Evolutionary conservation across 176 grass and related monocot genomes (phyloP), one percentile per base, ranked within the genome.

Genomic region (Guadua angustifolia): DNA sequence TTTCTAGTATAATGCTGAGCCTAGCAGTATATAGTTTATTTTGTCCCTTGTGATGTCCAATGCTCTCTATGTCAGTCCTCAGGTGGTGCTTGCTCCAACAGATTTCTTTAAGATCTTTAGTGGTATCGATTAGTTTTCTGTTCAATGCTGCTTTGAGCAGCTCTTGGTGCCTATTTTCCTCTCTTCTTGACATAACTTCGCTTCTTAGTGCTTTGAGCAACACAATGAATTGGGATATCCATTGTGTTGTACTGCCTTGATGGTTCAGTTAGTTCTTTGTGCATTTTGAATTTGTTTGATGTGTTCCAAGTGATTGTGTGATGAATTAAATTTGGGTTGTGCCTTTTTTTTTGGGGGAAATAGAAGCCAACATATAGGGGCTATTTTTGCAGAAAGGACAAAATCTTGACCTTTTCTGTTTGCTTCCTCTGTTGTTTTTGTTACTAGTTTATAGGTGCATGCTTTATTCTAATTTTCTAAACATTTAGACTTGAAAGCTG

Each of bases 41-140:
- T 9, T 58, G 14, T 42, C 21, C 50, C 14, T 60, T 33, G 15
- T 26, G 25, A 26, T 2, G 3, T 57, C 25, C 82, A 67, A 9
- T 44, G 57, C 56, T 77, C 49, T 46, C 63, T 66, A 0, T 57
- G 11, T 76, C 18, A 68, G 19, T 49, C 74, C 44, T 21, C 29
- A 7, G 59, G 65, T 43, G 29, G n/a, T 70, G 19, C 22, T 78
- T 71, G 39, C 8, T 44, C 52, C 19, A 44, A 62, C 16, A 69
- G 39, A 57, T 42, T 25, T 45, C 40, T 64, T 64, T 86, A 33
- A 73, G 14, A 53, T 76, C 9, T 65, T 66, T 40, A 67, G 24
- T 75, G n/a, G 38, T 86, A 33, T 33, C 22, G 49, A 56, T 57
- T 74, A 36, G 8, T 86, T 74, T 21, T 61, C 21, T 70, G 19